Conservation (phyloP, 495 filamentous ascomycete species). For the Neurospora sp. region DNA sequence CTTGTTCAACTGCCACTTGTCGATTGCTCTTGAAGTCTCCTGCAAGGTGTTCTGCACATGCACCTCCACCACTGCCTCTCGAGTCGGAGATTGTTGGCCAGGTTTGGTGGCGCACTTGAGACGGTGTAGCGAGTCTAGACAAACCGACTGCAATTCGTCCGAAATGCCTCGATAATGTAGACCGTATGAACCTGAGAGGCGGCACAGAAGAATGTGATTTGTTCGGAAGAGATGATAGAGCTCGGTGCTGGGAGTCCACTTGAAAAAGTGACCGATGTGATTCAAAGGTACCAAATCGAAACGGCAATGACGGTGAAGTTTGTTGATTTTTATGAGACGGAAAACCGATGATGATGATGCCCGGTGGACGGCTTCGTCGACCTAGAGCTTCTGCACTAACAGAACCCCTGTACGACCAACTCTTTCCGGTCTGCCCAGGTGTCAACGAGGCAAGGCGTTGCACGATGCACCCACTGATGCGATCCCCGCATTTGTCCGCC, state of each 20-base stretch:
- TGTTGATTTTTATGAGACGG: neutral
- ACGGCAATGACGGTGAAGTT: neutral
- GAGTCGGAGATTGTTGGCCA: constrained; percentile 3
- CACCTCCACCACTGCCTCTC: neutral
- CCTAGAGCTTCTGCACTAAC: neutral
- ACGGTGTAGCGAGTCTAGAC: neutral
- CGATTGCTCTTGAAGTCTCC: neutral
- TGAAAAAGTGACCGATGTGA: neutral
- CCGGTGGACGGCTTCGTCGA: neutral
- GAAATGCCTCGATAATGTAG: neutral
- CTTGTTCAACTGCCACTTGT: constrained; percentile 23
- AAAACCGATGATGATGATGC: neutral
- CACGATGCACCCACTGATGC: neutral
- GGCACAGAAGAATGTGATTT: neutral
- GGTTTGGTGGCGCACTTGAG: constrained; percentile 5
- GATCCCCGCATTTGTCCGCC: neutral
- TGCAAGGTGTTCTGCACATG: constrained; percentile 10
- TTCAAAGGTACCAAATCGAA: neutral
- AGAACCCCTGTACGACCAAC: neutral
- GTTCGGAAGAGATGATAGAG: neutral
- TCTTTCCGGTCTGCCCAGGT: neutral
- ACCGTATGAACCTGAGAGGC: neutral
- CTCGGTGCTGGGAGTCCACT: neutral
- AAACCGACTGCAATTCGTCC: constrained; percentile 15
- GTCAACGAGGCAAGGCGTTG: neutral